Evolutionary conservation across 805 yeast genomes (phyloP), one percentile per base, ranked within the genome.

Genomic region (Maudiozyma saulgeensis): DNA sequence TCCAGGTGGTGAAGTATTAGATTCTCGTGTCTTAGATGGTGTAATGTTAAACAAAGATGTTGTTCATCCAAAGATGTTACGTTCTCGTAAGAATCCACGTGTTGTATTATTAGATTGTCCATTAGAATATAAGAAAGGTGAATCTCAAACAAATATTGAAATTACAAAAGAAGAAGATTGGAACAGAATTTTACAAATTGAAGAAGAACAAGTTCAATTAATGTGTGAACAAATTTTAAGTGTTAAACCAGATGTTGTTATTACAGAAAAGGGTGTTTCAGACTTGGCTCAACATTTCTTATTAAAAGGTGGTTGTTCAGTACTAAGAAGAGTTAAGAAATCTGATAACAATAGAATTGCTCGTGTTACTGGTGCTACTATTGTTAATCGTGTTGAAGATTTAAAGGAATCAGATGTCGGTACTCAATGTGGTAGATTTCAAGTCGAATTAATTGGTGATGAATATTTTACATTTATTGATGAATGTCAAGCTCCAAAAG

Each of bases 61-160:
- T 50, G 89, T 95, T n/a, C 99, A 93, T 70, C 99, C 99, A 54
- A 89, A 90, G 69, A 93, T 93, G 99, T 83, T 83, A 59, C 82
- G 99, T 67, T 64, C 74, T 59, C 85, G 93, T 58, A 86, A 84
- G 66, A 86, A 88, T 62, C 99, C 99, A 46, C 79, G 91, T 55
- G 80, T 93, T 49, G 78, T 93, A 18, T 76, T 93, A 57, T 76
- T 93, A 58, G 99, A 93, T 71, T 90, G 97, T 70, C 97, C 99
- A 12, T 76, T 93, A 60, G 99, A 93, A 71, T 93, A 93, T 73
- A 93, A 93, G 74, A 93, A 93, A 77, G 99, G 99, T 56, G 99
- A 93, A 72, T 89, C 97, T 2, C 99, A 93, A 69, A 93, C 98
- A 48, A 91, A 93, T 70, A 87, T 93, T 58, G 99, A 93, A 73